Evolutionary conservation across 2,329 filamentous ascomycete species (phyloP), one percentile per base, ranked within the genome.

Genomic region (Aspergillus carbonarius): DNA sequence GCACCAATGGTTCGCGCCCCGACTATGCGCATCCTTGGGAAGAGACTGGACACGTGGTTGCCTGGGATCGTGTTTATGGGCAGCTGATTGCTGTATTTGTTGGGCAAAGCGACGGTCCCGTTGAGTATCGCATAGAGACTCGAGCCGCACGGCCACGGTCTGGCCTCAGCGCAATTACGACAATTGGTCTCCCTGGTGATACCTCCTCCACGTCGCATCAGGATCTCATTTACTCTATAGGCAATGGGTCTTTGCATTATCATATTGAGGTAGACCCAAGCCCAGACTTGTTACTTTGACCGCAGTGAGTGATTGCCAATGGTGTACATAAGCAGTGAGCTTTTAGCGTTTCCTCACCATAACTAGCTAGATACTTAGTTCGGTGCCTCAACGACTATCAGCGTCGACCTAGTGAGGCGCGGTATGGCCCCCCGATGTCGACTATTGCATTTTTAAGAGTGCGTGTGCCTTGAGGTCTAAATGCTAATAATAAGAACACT

Each of bases 41-140:
- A 42, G 59, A 66, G 37, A 73, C 74, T 1, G 74, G 73, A 5
- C 71, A 77, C 56, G 69, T 77, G 23, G 66, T 76, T 50, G 66
- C 68, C 27, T 76, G 70, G 70, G 73, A 77, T 58, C 70, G 74
- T 34, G 61, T 62, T 53, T 62, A 60, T 39, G 64, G 67, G 13
- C 63, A 65, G 40, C 65, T 75, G 54, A 53, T 74, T 25, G 59
- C 69, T 25, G 51, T 77, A 5, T 74, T 66, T 62, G 62, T 71
- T 35, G 72, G 71, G 39, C 63, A 67, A 56, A 57, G 54, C 39
- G 55, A 57, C 20, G 40, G 40, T 25, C 5, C 12, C n/a, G 48
- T 52, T 7, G 40, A 58, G 8, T 5, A 44, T 18, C 27, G 37
- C 50, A 35, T 39, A 46, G 42, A 55, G 23, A 53, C 48, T 6